Percentiles rank a stretch among this genome's conserved stretches.
Evolutionary conservation across 257 asterid genomes (phyloP).

Genomic region (Ilex asprella): DNA sequence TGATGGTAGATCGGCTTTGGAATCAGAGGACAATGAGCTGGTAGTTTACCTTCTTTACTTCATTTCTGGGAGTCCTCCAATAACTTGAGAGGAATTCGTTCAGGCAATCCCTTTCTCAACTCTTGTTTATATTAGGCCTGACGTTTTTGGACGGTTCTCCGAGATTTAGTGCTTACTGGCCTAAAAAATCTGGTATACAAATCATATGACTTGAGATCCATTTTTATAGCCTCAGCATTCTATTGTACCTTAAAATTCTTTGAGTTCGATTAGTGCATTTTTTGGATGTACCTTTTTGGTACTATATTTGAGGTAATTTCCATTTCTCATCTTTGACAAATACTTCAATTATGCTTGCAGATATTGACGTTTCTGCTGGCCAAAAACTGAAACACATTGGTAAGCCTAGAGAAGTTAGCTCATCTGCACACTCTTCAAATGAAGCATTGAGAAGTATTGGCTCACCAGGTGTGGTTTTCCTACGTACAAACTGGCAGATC

Average conservation of each 20-base stretch:
- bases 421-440: constrained; percentile 28
- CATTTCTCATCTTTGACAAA: background rate
- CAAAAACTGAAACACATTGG: constrained; percentile 25
- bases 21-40: too few relatives aligned
- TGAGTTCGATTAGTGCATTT: background rate
- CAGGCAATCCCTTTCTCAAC: too few relatives aligned
- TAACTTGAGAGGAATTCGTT: too few relatives aligned
- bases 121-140: too few relatives aligned
- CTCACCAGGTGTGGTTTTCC: constrained; percentile 46
- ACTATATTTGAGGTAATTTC: background rate
- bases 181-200: background rate
- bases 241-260: background rate
- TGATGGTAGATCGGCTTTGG: too few relatives aligned
- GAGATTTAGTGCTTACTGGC: background rate
- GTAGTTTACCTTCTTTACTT: too few relatives aligned
- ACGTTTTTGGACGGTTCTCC: background rate
- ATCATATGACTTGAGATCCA: background rate
- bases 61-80: too few relatives aligned
- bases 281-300: background rate
- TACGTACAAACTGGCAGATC: constrained; percentile 90
- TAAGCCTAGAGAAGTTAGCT: constrained; percentile 28
- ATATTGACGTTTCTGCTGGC: constrained; percentile 34
- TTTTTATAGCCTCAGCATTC: background rate
- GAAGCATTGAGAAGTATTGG: constrained; percentile 29
- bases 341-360: constrained; percentile 19